phyloP scores from a whole-genome alignment of 2,329 filamentous ascomycete species.

The Aspergillus niger region DNA sequence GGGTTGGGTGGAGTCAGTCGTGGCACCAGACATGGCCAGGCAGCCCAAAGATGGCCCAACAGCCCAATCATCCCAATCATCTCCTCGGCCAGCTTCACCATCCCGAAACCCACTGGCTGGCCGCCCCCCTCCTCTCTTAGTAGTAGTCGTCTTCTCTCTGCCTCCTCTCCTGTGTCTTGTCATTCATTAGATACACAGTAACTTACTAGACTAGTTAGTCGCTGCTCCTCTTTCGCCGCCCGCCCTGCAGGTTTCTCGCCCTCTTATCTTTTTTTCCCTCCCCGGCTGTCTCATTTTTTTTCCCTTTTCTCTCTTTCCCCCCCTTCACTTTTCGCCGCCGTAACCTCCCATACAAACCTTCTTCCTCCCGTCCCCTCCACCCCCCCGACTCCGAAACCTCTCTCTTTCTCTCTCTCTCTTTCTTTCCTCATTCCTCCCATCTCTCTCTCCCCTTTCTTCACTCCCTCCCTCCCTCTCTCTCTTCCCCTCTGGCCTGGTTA shows the following conservation, averaged over 20 bases:
- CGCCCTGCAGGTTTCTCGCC: constrained; percentile 16
- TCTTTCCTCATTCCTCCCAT: constrained; percentile 4
- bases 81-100: constrained; percentile 12
- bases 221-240: constrained; percentile 7
- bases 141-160: constrained; percentile 31
- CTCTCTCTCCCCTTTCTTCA: constrained; percentile 8
- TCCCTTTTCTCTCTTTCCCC: constrained; percentile 26
- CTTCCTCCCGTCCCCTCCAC: constrained; percentile 11
- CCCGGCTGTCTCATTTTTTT: constrained; percentile 20
- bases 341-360: constrained; percentile 3
- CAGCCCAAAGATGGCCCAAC: constrained; percentile 44
- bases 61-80: constrained; percentile 24
- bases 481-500: constrained; percentile 18
- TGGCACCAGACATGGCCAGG: constrained; percentile 41
- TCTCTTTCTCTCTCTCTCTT: constrained; percentile 13
- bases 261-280: constrained; percentile 12
- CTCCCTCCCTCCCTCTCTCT: constrained; percentile 10
- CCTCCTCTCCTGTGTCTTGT: constrained; percentile 18
- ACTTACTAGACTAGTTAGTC: too few relatives aligned
- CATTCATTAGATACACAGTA: too few relatives aligned
- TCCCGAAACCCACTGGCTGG: constrained; percentile 21
- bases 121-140: constrained; percentile 31
- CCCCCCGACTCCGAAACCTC: constrained; percentile 6
- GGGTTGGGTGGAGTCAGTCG: constrained; percentile 39
- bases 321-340: constrained; percentile 9